These are phyloP conservation scores for Lizonia empirigonia DNA, from an alignment of 2,329 filamentous ascomycete species.

Conservation along the genomic window DNA sequence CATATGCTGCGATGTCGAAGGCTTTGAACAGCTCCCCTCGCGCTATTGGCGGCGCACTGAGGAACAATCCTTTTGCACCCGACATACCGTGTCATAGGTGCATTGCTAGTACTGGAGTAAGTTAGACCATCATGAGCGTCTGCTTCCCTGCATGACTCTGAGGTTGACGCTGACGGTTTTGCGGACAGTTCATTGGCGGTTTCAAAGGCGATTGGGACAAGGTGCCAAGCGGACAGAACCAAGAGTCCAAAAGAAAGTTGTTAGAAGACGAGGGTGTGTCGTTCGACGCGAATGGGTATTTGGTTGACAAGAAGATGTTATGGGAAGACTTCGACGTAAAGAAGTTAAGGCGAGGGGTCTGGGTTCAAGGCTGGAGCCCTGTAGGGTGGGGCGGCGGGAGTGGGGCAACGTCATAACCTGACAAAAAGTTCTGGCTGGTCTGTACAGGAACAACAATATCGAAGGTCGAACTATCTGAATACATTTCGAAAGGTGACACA, in stretches of 20 bases:
- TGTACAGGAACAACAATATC: background rate
- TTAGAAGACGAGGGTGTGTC: conserved; percentile 68
- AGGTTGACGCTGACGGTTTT: background rate
- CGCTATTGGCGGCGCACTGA: conserved; percentile 77
- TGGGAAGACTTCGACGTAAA: conserved; percentile 53
- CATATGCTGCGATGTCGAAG: conserved; percentile 74
- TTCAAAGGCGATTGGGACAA: conserved; percentile 71
- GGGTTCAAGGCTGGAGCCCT: background rate
- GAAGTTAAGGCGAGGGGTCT: conserved; percentile 29
- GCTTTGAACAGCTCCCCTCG: conserved; percentile 73
- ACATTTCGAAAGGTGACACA: no score
- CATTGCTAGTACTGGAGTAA: conserved; percentile 71
- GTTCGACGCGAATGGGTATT: conserved; percentile 65
- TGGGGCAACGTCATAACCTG: conserved; percentile 26
- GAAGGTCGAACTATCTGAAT: no score
- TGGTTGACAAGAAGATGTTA: conserved; percentile 56
- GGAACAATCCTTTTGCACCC: conserved; percentile 81
- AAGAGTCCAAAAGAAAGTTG: conserved; percentile 67
- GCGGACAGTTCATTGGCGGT: conserved; percentile 60
- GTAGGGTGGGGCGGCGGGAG: conserved; percentile 10
- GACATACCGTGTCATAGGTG: conserved; percentile 82
- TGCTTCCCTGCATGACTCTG: no score
- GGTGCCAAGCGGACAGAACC: conserved; percentile 65
- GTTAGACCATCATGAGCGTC: conserved; percentile 13
- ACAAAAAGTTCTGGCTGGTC: conserved; percentile 16